Conservation (phyloP, 306 rosid species). For the Quercus gilva region DNA sequence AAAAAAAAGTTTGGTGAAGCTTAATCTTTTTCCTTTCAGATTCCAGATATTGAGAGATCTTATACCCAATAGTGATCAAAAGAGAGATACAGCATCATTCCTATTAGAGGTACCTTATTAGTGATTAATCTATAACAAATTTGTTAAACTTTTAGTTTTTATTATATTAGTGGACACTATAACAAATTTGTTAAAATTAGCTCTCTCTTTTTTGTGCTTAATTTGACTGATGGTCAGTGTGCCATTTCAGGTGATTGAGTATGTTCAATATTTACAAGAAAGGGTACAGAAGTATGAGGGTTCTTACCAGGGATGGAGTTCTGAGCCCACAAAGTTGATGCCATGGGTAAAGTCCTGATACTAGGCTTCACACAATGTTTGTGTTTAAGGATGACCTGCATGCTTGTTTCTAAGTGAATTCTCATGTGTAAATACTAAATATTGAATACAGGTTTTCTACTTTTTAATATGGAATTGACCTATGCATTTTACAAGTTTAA, state of each 20-base stretch:
- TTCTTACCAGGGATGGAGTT: constrained; percentile 84
- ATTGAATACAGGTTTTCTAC: background rate
- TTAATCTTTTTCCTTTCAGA: constrained; percentile 47
- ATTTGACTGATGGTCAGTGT: background rate
- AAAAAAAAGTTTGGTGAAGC: constrained; percentile 19
- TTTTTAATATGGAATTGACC: background rate
- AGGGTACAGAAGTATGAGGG: constrained; percentile 84
- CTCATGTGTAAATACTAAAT: background rate
- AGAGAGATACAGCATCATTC: constrained; percentile 95
- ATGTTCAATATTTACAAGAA: constrained; percentile 90
- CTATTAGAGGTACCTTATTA: constrained; percentile 70
- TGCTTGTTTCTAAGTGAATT: constrained; percentile 2
- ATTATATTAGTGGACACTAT: background rate
- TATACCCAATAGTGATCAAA: constrained; percentile 93
- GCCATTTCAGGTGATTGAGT: constrained; percentile 77
- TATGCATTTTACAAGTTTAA: background rate
- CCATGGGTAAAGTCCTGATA: constrained; percentile 75
- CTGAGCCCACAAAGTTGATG: constrained; percentile 85
- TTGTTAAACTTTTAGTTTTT: background rate
- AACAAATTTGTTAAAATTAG: background rate
- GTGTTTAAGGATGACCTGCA: background rate
- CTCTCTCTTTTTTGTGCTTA: background rate
- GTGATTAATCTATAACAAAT: background rate
- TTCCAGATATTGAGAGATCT: constrained; percentile 99
- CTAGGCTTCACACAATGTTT: background rate